Base-by-base conservation (phyloP, 1,139 yeast species). In the Zygosaccharomyces sapae region DNA sequence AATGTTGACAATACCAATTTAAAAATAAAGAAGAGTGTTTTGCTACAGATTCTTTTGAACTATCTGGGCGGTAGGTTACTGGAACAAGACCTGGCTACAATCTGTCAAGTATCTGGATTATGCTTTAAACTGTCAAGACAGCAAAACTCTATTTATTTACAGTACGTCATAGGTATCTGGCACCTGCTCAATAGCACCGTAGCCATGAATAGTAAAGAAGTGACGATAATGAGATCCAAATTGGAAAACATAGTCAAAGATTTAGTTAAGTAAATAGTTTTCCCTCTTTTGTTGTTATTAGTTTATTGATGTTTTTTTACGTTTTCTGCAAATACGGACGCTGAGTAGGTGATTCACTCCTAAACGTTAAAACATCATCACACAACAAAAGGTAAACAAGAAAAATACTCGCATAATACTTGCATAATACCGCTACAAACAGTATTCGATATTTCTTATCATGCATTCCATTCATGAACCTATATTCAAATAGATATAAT, bases 101-200 rank as follows among this genome's bases (percentile, higher is more conserved):
- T 62, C 9, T 55, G 58, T 31, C 50, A 51, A 29, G 50, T 63
- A 4, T 63, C 68, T 3, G 54, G 50, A 25, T 42, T 50, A 7
- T 63, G 66, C 38, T 63, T 62, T 44, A 57, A 58, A n/a, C 45
- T 62, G 22, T 50, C 59, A 8, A 58, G 55, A 34, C 53, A 51
- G 36, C 63, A 57, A 40, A 49, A 55, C 7, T 43, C 61, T 47
- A 48, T 49, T 3, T 35, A 44, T 5, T 44, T 62, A 27, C 48
- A 56, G 9, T 64, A 63, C 46, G 47, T 62, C 2, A 48, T 56
- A 18, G 67, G 67, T 2, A 43, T 62, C 31, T 64, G 67, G 66
- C 64, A 63, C 47, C 41, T 64, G 33, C 55, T 57, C 50, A 64
- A 63, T 43, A 54, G 64, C 38, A 63, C 67, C 3, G 47, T 63